These are phyloP conservation scores for Bjerkandera adusta DNA, from an alignment of 1,284 basidiomycete species.

Conservation along the genomic window DNA sequence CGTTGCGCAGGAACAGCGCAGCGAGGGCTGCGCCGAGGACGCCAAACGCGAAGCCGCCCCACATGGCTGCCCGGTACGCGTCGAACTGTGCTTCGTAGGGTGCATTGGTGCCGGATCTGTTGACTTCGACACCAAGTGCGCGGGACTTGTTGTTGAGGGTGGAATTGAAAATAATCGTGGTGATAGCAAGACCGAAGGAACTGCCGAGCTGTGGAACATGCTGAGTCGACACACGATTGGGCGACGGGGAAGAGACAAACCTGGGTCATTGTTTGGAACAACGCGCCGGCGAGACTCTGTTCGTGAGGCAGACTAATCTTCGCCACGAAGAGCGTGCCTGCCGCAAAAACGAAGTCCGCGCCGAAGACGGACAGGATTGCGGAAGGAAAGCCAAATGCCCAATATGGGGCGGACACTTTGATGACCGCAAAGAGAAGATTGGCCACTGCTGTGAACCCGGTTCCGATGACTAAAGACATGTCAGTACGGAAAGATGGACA, in stretches of 20 bases:
- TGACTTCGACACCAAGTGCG: slow-evolving; percentile 30
- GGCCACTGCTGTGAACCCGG: slow-evolving; percentile 59
- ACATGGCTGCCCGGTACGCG: slow-evolving; percentile 63
- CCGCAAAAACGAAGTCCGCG: slow-evolving; percentile 77
- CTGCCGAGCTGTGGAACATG: slow-evolving; percentile 62
- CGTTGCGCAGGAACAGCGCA: slow-evolving; percentile 50
- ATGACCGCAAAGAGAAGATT: slow-evolving; percentile 76
- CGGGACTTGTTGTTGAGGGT: slow-evolving; percentile 37
- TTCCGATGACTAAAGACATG: too few species aligned
- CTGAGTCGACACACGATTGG: not conserved
- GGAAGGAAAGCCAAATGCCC: slow-evolving; percentile 81
- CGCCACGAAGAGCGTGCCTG: slow-evolving; percentile 75
- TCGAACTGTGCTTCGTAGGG: slow-evolving; percentile 39
- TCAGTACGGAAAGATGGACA: too few species aligned
- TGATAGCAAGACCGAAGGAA: slow-evolving; percentile 72
- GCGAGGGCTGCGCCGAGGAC: slow-evolving; percentile 50
- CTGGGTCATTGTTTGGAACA: slow-evolving; percentile 78
- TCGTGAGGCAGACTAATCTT: slow-evolving; percentile 71
- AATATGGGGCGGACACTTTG: slow-evolving; percentile 59
- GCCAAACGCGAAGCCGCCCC: slow-evolving; percentile 61
- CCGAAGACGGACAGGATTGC: slow-evolving; percentile 73
- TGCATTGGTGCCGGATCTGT: slow-evolving; percentile 29
- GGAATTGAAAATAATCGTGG: slow-evolving; percentile 69
- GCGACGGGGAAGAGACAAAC: not conserved
- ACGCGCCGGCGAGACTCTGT: slow-evolving; percentile 74